Evolutionary conservation across 2,329 filamentous ascomycete species (phyloP).

Genomic region (Aspergillus awamori): DNA sequence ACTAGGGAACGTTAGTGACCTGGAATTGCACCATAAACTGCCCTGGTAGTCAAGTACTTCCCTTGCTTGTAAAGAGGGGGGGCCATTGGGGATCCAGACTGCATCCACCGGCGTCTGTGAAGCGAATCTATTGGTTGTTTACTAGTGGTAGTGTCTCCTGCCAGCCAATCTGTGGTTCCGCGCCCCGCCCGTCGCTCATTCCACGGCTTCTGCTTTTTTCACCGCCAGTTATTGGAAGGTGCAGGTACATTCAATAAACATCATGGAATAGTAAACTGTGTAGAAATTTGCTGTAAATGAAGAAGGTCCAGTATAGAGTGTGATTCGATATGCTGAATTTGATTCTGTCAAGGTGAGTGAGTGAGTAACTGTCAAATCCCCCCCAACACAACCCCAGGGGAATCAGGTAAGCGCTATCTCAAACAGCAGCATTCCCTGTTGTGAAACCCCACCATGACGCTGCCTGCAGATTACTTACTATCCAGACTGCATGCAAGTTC

Average conservation of each 20-base stretch:
- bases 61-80: neutral
- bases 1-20: too few relatives aligned
- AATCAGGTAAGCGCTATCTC: too few relatives aligned
- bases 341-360: neutral
- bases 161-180: constrained; percentile 2
- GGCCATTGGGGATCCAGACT: constrained; percentile 4
- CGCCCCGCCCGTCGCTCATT: neutral
- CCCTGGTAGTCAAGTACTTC: too few relatives aligned
- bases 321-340: too few relatives aligned
- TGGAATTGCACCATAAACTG: too few relatives aligned
- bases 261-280: too few relatives aligned
- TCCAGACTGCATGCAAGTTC: neutral
- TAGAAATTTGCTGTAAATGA: neutral
- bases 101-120: neutral
- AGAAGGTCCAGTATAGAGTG: neutral
- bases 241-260: neutral
- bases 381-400: too few relatives aligned
- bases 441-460: neutral
- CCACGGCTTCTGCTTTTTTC: neutral
- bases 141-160: neutral
- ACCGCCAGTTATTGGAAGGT: neutral
- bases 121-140: too few relatives aligned
- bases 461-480: neutral
- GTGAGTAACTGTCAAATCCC: too few relatives aligned
- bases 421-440: neutral